Percentiles rank a stretch among this genome's conserved stretches.
Evolutionary conservation across 2,329 filamentous ascomycete genomes (phyloP).

Genomic region (Coniochaeta sp.): DNA sequence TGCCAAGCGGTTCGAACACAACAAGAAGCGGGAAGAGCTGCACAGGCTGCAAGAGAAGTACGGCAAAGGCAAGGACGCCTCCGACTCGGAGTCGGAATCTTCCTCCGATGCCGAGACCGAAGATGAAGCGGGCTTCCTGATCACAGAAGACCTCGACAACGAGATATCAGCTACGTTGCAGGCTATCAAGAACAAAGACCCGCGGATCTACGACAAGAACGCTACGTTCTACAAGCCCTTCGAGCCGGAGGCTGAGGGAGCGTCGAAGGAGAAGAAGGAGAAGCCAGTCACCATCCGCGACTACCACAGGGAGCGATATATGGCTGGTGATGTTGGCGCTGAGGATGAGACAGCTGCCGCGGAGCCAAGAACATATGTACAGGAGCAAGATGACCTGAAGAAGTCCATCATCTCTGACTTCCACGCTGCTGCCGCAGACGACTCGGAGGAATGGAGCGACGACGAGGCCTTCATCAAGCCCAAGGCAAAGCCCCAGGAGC

Average conservation of each 20-base stretch:
- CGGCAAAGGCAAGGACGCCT: constrained; percentile 33
- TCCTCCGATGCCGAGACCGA: constrained; percentile 72
- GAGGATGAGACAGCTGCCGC: constrained; percentile 33
- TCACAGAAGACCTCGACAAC: constrained; percentile 75
- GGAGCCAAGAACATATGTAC: constrained; percentile 63
- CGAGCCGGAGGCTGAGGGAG: constrained; percentile 36
- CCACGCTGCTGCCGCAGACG: constrained; percentile 46
- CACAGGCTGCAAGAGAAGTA: constrained; percentile 87
- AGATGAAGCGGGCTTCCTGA: constrained; percentile 83
- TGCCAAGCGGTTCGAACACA: constrained; percentile 85
- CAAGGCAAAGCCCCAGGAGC: constrained; percentile 58
- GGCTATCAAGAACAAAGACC: constrained; percentile 86
- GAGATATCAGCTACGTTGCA: constrained; percentile 82
- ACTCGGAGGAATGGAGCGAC: constrained; percentile 40
- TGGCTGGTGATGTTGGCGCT: constrained; percentile 59
- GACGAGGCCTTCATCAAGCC: constrained; percentile 69
- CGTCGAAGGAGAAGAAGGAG: constrained; percentile 52
- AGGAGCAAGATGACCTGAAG: constrained; percentile 84
- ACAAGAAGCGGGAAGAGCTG: constrained; percentile 90
- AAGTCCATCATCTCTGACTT: constrained; percentile 72
- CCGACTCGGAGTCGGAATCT: constrained; percentile 54
- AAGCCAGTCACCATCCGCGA: constrained; percentile 82
- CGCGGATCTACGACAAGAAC: constrained; percentile 76
- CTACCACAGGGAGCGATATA: constrained; percentile 86
- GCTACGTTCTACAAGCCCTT: constrained; percentile 68